phyloP scores from a whole-genome alignment of 2,329 filamentous ascomycete species.

The Rasamsonia emersonii region DNA sequence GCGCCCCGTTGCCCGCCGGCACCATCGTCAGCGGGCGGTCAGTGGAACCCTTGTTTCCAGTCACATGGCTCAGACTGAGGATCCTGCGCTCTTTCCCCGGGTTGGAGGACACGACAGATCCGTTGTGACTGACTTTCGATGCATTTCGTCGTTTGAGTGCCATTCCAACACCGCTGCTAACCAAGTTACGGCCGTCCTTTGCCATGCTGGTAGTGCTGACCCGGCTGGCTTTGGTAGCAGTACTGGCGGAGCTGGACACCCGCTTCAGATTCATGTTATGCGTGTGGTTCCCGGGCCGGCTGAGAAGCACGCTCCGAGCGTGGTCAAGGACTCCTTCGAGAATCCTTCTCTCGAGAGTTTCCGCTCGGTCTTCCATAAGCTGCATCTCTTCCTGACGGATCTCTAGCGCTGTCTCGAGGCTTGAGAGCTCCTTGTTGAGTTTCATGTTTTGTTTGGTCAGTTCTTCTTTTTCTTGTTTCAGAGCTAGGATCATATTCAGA shows the following conservation, averaged over 20 bases:
- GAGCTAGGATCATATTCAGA: slow-evolving; percentile 44
- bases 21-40: slow-evolving; percentile 24
- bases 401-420: slow-evolving; percentile 79
- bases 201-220: slow-evolving; percentile 25
- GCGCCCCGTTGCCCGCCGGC: slow-evolving; percentile 25
- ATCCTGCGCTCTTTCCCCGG: slow-evolving; percentile 63
- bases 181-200: slow-evolving; percentile 28
- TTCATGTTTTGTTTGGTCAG: slow-evolving; percentile 69
- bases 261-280: slow-evolving; percentile 45
- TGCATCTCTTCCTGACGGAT: slow-evolving; percentile 86
- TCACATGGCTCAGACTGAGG: slow-evolving; percentile 83
- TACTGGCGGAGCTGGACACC: slow-evolving; percentile 38
- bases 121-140: slow-evolving; percentile 26
- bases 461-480: slow-evolving; percentile 51
- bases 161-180: slow-evolving; percentile 37
- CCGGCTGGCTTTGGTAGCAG: slow-evolving; percentile 26
- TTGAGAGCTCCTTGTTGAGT: slow-evolving; percentile 76
- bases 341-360: slow-evolving; percentile 82
- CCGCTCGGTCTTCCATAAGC: slow-evolving; percentile 81
- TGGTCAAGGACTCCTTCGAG: slow-evolving; percentile 95
- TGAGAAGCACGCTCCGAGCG: slow-evolving; percentile 72
- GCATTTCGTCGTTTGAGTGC: slow-evolving; percentile 45
- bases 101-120: slow-evolving; percentile 38
- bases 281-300: slow-evolving; percentile 49
- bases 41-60: slow-evolving; percentile 50